Evolutionary conservation across 2,329 filamentous ascomycete species (phyloP), one percentile per base, ranked within the genome.

Genomic region (Talaromyces piceae): DNA sequence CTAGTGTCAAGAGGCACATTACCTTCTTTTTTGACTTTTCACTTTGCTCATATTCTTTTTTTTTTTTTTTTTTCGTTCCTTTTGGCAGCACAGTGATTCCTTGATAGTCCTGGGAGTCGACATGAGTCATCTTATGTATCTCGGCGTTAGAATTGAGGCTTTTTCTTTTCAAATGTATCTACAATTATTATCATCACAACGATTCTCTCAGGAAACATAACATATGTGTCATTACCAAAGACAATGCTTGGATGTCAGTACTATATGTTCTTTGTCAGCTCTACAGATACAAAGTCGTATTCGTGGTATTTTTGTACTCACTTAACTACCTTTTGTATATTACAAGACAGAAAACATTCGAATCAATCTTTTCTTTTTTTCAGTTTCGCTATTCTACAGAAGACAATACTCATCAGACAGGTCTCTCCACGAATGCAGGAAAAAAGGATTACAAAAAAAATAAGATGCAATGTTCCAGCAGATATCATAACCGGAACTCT

Each of bases 1-100:
- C 73, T 95, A 73, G 25, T 33, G 8, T 30, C 25, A 12, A 31
- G 11, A 18, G 31, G n/a, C 31, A 37, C 31, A 11, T 41, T 20
- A 33, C n/a, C 16, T 12, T 30, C n/a, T 16, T 39, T 45, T 6
- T 41, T 33, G 25, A 12, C 25, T 27, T 39, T 20, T 20, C n/a
- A n/a, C n/a, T n/a, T n/a, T n/a, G n/a, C n/a, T n/a, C n/a, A n/a
- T n/a, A n/a, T n/a, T n/a, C 31, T n/a, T 16, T 30, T 39, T 27
- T 23, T 44, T 39, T 50, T 31, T 11, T 39, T 23, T 27, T 45
- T 23, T 39, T 48, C 39, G 5, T 23, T 20, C 12, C 13, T 3
- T 43, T 43, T 43, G n/a, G 25, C 25, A 43, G 11, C 39, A 43
- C 20, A 16, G 12, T 43, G 39, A 43, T 43, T 43, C 39, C 20